Conservation (phyloP, 176 grass and related monocot genomes). For the Aegilops tauschii region DNA sequence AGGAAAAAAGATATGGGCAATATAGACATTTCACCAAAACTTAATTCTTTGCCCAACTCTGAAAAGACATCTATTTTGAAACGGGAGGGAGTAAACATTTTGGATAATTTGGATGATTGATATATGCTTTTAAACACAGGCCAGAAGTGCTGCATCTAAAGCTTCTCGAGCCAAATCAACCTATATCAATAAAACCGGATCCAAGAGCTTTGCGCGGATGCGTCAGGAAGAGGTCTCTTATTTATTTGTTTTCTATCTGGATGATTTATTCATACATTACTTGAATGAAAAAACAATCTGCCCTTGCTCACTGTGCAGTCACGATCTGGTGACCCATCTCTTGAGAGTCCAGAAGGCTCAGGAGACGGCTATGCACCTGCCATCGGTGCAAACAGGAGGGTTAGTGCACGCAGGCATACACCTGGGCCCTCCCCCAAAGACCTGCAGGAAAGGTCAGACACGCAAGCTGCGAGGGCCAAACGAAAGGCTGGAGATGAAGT, state of each 20-base stretch:
- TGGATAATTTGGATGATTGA: not conserved
- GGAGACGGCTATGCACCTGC: not conserved
- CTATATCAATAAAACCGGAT: slow-evolving; percentile 26
- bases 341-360: not conserved
- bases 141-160: slow-evolving; percentile 9
- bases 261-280: not conserved
- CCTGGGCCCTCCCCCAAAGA: not conserved
- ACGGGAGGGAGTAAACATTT: not conserved
- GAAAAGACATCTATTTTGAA: not conserved
- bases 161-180: slow-evolving; percentile 13
- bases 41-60: not conserved
- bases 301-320: not conserved
- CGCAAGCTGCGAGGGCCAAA: not conserved
- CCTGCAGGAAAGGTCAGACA: not conserved
- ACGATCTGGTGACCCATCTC: slow-evolving; percentile 4
- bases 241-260: not conserved
- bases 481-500: slow-evolving; percentile 7
- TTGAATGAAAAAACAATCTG: not conserved
- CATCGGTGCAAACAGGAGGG: not conserved
- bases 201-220: slow-evolving; percentile 44
- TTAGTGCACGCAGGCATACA: not conserved
- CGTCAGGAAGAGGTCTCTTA: slow-evolving; percentile 39
- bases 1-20: not conserved
- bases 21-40: not conserved
- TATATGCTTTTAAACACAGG: slow-evolving; percentile 8